Evolutionary conservation across 805 yeast species (phyloP).

Genomic region (Nakazawaea populi): DNA sequence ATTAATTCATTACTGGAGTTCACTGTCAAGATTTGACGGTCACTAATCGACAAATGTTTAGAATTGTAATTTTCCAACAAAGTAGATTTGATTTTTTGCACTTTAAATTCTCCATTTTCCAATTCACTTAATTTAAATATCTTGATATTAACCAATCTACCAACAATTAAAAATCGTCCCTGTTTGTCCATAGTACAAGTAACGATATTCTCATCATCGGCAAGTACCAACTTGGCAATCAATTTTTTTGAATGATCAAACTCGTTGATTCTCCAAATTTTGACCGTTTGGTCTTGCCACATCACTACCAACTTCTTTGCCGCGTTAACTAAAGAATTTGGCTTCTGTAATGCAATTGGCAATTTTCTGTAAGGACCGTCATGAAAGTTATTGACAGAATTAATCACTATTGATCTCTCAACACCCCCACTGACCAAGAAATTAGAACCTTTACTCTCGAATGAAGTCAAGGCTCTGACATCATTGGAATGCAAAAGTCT

Average conservation of each 20-base stretch:
- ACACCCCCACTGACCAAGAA: conserved; percentile 80
- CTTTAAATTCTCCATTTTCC: conserved; percentile 29
- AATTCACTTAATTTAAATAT: conserved; percentile 54
- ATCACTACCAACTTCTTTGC: conserved; percentile 49
- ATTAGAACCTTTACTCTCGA: conserved; percentile 61
- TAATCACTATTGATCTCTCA: conserved; percentile 63
- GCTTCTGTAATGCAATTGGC: conserved; percentile 51
- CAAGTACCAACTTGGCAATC: conserved; percentile 57
- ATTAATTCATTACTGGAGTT: conserved; percentile 55
- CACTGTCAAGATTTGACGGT: conserved; percentile 38
- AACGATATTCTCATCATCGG: conserved; percentile 78
- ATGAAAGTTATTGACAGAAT: conserved; percentile 59
- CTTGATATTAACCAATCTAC: conserved; percentile 63
- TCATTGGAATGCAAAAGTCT: conserved; percentile 84
- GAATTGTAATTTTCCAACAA: conserved; percentile 44
- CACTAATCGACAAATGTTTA: conserved; percentile 41
- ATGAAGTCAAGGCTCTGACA: conserved; percentile 68
- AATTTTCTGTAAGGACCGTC: conserved; percentile 70
- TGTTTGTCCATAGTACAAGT: conserved; percentile 59
- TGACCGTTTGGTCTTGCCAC: conserved; percentile 81
- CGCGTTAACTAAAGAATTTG: conserved; percentile 44
- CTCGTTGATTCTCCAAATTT: conserved; percentile 62
- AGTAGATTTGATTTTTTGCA: conserved; percentile 46
- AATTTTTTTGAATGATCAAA: conserved; percentile 41
- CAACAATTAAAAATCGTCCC: conserved; percentile 64